A percentile compares a stretch with the other conserved stretches of the same genome.
These are phyloP conservation scores for Tricholoma saponaceum DNA, from an alignment of 768 basidiomycete genomes.

Conservation along the genomic window DNA sequence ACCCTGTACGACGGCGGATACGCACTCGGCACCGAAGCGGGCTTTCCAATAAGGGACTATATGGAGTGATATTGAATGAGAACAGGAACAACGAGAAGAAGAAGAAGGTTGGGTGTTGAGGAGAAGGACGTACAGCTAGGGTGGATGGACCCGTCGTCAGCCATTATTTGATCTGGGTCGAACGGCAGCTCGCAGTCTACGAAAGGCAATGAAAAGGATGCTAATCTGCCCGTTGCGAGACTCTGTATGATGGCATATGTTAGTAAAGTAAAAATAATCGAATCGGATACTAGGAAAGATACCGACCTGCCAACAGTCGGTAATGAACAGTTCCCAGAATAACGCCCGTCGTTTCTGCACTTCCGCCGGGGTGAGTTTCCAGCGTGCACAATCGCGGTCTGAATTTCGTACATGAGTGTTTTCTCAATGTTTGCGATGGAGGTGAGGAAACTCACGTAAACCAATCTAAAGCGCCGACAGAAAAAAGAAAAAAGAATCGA, in stretches of 20 bases:
- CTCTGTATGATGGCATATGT: constrained; percentile 34
- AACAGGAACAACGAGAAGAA: background rate
- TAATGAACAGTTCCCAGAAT: constrained; percentile 74
- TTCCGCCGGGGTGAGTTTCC: constrained; percentile 56
- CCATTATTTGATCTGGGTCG: constrained; percentile 55
- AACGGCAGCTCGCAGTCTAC: constrained; percentile 69
- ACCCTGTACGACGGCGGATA: constrained; percentile 66
- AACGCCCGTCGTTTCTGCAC: constrained; percentile 68
- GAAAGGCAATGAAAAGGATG: constrained; percentile 66
- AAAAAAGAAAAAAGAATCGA: constrained; percentile 4
- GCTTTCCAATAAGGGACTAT: constrained; percentile 71
- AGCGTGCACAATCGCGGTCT: constrained; percentile 74
- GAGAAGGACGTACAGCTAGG: constrained; percentile 50
- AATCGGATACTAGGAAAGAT: background rate
- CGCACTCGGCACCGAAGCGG: constrained; percentile 60
- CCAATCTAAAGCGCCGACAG: constrained; percentile 45
- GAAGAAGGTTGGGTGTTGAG: background rate
- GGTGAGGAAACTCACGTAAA: constrained; percentile 45
- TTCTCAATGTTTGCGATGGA: background rate
- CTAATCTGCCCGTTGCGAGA: constrained; percentile 64
- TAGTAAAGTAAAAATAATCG: background rate
- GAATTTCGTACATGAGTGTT: constrained; percentile 2
- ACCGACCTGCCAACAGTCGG: constrained; percentile 70
- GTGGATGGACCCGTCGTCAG: constrained; percentile 52
- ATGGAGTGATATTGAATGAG: background rate